phyloP scores from a whole-genome alignment of 805 yeast genomes.

The Candida schatavii region DNA sequence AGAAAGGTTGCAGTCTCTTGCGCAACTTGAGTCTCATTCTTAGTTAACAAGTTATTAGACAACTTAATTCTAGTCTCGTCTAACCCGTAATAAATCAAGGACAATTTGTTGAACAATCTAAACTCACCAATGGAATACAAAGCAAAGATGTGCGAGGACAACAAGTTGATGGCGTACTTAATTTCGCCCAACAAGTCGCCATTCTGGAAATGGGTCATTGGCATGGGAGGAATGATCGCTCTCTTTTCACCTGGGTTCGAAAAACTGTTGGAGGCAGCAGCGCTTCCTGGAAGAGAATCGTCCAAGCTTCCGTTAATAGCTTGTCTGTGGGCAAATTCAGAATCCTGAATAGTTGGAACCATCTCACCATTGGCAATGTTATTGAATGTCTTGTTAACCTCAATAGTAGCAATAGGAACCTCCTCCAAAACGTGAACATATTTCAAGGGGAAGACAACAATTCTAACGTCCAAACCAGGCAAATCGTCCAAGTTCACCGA shows the following conservation, averaged over 20 bases:
- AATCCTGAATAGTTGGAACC: slow-evolving; percentile 33
- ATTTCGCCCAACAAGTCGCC: slow-evolving; percentile 51
- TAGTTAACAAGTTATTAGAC: slow-evolving; percentile 49
- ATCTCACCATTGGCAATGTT: slow-evolving; percentile 19
- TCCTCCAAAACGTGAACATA: slow-evolving; percentile 47
- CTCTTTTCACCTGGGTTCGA: background rate
- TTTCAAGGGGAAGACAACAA: slow-evolving; percentile 61
- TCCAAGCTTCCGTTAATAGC: slow-evolving; percentile 15
- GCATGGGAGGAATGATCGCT: slow-evolving; percentile 49
- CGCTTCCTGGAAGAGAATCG: background rate
- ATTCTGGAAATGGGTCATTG: slow-evolving; percentile 42
- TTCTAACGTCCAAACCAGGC: slow-evolving; percentile 52
- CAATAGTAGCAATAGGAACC: slow-evolving; percentile 32
- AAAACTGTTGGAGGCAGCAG: slow-evolving; percentile 8
- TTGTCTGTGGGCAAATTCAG: slow-evolving; percentile 23
- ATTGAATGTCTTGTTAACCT: slow-evolving; percentile 27
- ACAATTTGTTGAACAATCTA: slow-evolving; percentile 55
- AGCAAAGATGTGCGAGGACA: slow-evolving; percentile 64
- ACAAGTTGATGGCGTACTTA: slow-evolving; percentile 51
- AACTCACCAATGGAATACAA: slow-evolving; percentile 71
- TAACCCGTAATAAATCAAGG: slow-evolving; percentile 50
- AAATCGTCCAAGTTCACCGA: slow-evolving; percentile 59
- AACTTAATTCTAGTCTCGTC: slow-evolving; percentile 59
- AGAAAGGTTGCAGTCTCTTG: slow-evolving; percentile 51
- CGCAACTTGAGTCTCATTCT: slow-evolving; percentile 48